phyloP scores from a whole-genome alignment of 352 stramenopile genomes.

The Globisporangium mamillatum region DNA sequence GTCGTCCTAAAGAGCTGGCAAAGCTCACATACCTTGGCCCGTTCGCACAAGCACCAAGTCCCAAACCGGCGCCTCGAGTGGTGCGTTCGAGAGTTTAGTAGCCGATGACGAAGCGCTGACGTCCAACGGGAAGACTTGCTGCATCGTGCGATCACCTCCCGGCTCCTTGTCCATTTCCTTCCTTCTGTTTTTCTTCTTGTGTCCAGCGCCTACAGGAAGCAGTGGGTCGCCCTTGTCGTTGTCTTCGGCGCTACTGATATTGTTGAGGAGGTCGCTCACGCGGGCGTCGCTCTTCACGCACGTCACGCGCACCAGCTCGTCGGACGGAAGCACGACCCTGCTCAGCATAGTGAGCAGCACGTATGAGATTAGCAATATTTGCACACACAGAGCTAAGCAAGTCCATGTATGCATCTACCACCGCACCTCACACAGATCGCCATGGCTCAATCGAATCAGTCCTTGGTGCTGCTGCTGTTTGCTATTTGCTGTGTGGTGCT shows the following conservation, averaged over 20 bases:
- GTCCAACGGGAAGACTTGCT: conserved; percentile 3
- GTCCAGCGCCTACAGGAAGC: no score
- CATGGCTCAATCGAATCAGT: neutral
- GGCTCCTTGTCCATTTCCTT: neutral
- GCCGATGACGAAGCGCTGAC: no score
- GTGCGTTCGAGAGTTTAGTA: neutral
- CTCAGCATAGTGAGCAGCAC: neutral
- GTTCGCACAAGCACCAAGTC: conserved; percentile 9
- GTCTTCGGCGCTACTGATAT: neutral
- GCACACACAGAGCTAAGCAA: neutral
- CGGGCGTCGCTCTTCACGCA: conserved; percentile 11
- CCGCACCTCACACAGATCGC: conserved; percentile 6
- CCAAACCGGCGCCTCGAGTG: neutral
- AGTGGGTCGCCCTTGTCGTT: no score
- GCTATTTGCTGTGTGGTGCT: no score
- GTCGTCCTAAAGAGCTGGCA: no score
- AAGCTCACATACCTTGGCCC: conserved; percentile 10
- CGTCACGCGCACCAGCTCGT: conserved; percentile 34
- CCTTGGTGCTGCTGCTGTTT: no score
- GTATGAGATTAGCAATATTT: no score
- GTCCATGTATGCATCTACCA: neutral
- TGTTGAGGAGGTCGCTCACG: neutral
- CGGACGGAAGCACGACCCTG: conserved; percentile 36
- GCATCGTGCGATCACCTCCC: neutral
- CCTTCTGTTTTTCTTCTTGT: neutral